Evolutionary conservation across 176 grass and related monocot genomes (phyloP).

Genomic region (Thalia dealbata): DNA sequence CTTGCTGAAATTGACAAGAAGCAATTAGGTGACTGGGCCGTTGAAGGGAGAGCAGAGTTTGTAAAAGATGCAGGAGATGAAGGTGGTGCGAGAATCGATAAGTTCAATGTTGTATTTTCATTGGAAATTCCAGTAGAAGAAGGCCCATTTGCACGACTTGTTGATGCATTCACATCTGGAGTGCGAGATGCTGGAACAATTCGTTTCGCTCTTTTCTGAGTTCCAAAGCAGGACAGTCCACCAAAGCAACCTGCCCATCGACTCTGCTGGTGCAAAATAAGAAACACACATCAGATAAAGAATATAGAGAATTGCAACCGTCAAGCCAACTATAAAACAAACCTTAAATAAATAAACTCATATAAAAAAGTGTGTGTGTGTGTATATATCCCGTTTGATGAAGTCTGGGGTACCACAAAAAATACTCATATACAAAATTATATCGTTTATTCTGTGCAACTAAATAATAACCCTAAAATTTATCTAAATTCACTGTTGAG

Average conservation of each 20-base stretch:
- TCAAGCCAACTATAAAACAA: neutral
- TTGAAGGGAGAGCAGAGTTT: slow-evolving; percentile 10
- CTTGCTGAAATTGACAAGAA: slow-evolving; percentile 12
- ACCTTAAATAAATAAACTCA: neutral
- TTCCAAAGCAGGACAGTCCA: slow-evolving; percentile 13
- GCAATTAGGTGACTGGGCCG: slow-evolving; percentile 6
- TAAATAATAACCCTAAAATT: too few relatives aligned
- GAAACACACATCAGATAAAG: neutral
- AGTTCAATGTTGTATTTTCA: slow-evolving; percentile 10
- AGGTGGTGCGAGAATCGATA: slow-evolving; percentile 9
- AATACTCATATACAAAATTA: too few relatives aligned
- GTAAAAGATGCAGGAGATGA: slow-evolving; percentile 14
- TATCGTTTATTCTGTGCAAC: too few relatives aligned
- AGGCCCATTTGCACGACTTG: slow-evolving; percentile 9
- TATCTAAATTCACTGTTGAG: too few relatives aligned
- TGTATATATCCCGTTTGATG: too few relatives aligned
- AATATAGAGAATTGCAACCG: neutral
- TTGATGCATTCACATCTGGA: slow-evolving; percentile 15
- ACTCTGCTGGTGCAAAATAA: slow-evolving; percentile 9
- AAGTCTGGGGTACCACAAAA: too few relatives aligned
- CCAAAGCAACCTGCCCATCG: slow-evolving; percentile 8
- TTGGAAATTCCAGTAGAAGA: slow-evolving; percentile 4
- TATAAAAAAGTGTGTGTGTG: neutral
- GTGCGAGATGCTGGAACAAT: slow-evolving; percentile 15
- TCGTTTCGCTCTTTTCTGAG: slow-evolving; percentile 6